These are phyloP conservation scores for Penicillium pulvis DNA, from an alignment of 495 filamentous ascomycete species.

Conservation along the genomic window DNA sequence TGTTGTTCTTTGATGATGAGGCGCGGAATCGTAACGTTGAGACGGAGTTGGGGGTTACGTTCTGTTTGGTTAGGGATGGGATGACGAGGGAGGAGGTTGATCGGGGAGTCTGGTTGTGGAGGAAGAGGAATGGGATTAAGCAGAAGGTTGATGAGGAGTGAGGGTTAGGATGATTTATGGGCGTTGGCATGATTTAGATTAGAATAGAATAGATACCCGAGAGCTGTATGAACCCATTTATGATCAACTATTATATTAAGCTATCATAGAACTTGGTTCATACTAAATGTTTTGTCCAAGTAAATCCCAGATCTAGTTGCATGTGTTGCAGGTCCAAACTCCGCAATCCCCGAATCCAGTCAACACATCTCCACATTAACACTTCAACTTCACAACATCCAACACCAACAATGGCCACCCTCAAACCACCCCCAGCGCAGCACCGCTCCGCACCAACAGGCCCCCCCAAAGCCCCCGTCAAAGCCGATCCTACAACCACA, in stretches of 20 bases:
- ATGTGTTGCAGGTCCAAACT: constrained; percentile 10
- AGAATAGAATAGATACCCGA: constrained; percentile 1
- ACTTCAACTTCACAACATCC: constrained; percentile 6
- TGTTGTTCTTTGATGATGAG: constrained; percentile 98
- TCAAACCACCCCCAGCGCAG: constrained; percentile 30
- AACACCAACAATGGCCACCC: constrained; percentile 27
- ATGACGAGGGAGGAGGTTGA: constrained; percentile 79
- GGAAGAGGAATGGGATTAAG: constrained; percentile 65
- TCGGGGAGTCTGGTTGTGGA: constrained; percentile 78
- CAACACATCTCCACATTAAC: constrained; percentile 5
- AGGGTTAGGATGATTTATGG: background rate
- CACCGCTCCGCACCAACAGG: constrained; percentile 28
- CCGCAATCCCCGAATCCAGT: constrained; percentile 16
- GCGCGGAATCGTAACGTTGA: constrained; percentile 83
- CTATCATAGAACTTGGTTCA: background rate
- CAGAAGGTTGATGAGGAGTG: constrained; percentile 20
- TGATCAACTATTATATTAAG: too few species aligned
- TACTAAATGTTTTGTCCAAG: too few species aligned
- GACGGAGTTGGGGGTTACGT: constrained; percentile 75
- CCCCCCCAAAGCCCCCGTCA: constrained; percentile 57
- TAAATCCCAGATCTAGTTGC: background rate
- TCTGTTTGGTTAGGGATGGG: constrained; percentile 78
- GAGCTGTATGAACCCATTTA: background rate
- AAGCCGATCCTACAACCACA: constrained; percentile 67
- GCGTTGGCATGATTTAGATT: background rate